Evolutionary conservation across 495 filamentous ascomycete species (phyloP).

Genomic region (Penicilliopsis zonata): DNA sequence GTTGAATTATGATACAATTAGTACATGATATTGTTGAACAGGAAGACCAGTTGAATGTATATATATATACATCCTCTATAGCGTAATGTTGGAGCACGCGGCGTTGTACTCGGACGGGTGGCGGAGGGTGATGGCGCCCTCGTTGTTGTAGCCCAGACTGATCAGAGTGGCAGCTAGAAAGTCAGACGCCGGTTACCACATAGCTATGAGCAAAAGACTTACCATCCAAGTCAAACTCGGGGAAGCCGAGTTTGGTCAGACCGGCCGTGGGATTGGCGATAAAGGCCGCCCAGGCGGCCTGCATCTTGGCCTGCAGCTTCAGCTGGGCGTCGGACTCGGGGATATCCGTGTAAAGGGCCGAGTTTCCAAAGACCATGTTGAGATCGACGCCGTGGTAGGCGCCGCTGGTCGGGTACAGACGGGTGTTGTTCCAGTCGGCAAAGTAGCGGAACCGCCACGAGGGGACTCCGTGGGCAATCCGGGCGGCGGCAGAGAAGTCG

Average conservation of each 20-base stretch:
- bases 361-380: constrained; percentile 36
- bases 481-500: constrained; percentile 17
- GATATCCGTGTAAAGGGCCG: constrained; percentile 20
- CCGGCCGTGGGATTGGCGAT: constrained; percentile 33
- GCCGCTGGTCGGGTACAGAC: constrained; percentile 29
- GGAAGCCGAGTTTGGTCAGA: constrained; percentile 28
- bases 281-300: constrained; percentile 38
- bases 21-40: too few species aligned
- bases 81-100: too few species aligned
- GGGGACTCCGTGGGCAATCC: constrained; percentile 17
- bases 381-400: constrained; percentile 38
- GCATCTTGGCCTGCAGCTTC: constrained; percentile 24
- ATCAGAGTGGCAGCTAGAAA: too few species aligned
- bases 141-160: too few species aligned
- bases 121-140: too few species aligned
- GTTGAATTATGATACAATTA: too few species aligned
- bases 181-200: too few species aligned
- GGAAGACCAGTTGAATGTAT: too few species aligned
- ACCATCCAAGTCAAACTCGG: constrained; percentile 16
- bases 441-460: constrained; percentile 42
- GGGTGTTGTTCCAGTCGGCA: constrained; percentile 34
- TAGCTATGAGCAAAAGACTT: too few species aligned
- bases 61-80: too few species aligned
- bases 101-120: too few species aligned
- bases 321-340: constrained; percentile 15